Base-by-base conservation (phyloP, 208 protist genomes). In the Trypanosoma lewisi region DNA sequence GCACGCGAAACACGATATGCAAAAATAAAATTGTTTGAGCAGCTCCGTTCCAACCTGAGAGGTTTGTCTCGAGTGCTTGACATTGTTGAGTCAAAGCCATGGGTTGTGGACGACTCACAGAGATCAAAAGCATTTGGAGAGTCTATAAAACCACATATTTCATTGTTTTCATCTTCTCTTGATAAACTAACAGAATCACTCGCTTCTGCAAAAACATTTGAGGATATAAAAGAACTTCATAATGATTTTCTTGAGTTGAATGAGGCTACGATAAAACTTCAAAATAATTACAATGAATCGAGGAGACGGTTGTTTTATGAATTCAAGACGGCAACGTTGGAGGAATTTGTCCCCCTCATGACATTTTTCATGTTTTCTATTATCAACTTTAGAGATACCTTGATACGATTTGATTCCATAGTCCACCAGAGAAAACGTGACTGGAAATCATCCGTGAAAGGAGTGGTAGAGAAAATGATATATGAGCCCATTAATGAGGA, bases 261-360 rank as follows among this genome's bases (percentile, higher is more conserved):
- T 51, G 72, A 83, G 28, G 63, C 69, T 39, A 84, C 80, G 0
- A 39, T 70, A 34, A 75, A 77, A 37, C 70, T 95, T 64, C 85
- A 93, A 63, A 52, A 71, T 21, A 73, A 77, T 30, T 95, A 81
- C 74, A 58, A 66, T 42, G n/a, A 70, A 9, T 80, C 86, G 6
- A 82, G 89, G n/a, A 77, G 81, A 49, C 64, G 64, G 59, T 69
- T 95, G 42, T 92, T 95, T 69, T 95, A 95, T 67, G 82, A 93
- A 61, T 55, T 83, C 67, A 80, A 72, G 57, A 75, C 80, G 31
- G 63, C 65, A 72, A 71, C 73, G 7, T 60, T 95, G 47, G 89
- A 95, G 66, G 82, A 91, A 60, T 95, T 93, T 66, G 84, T 95
- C 44, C 89, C 89, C 14, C 78, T 95, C 66, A 95, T 95, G 89